Percentiles rank a stretch among this genome's conserved stretches.
Evolutionary conservation across 192 early-diverging fungal species (phyloP).

Genomic region (Phlyctochytrium arcticum): DNA sequence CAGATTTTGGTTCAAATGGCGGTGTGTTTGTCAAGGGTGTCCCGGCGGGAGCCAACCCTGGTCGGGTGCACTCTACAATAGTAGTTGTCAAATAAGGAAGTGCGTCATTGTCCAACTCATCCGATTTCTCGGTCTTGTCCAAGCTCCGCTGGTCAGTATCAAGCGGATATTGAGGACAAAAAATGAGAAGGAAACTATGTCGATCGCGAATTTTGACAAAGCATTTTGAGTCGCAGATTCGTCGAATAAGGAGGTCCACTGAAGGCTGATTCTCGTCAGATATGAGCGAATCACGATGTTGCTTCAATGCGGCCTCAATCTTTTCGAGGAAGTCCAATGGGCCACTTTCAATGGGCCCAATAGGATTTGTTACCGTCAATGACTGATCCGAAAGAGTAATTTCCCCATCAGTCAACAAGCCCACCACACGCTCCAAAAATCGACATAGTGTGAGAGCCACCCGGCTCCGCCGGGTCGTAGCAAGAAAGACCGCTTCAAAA

Average conservation of each 20-base stretch:
- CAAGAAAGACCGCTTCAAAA: conserved; percentile 16
- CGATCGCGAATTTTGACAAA: conserved; percentile 36
- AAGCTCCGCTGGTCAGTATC: background rate
- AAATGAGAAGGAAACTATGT: conserved; percentile 32
- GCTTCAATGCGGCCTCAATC: conserved; percentile 4
- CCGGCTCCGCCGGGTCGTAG: conserved; percentile 2
- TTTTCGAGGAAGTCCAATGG: conserved; percentile 25
- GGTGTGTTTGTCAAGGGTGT: conserved; percentile 11
- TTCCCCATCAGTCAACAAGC: conserved; percentile 28
- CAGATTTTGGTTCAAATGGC: conserved; percentile 4
- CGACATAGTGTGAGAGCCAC: conserved; percentile 18
- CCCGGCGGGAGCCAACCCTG: conserved; percentile 9
- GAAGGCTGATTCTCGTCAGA: background rate
- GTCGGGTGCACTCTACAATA: conserved; percentile 23
- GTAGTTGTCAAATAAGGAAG: conserved; percentile 18
- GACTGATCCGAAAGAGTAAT: background rate
- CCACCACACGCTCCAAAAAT: conserved; percentile 30
- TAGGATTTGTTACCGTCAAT: background rate
- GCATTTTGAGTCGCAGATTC: conserved; percentile 19
- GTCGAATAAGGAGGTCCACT: background rate
- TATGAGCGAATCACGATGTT: too few species aligned
- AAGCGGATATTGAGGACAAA: conserved; percentile 19
- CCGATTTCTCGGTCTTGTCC: background rate
- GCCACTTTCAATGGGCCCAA: background rate
- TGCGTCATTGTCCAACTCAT: background rate